Conservation (phyloP, 108 stramenopile species). For the Asterionellopsis glacialis region DNA sequence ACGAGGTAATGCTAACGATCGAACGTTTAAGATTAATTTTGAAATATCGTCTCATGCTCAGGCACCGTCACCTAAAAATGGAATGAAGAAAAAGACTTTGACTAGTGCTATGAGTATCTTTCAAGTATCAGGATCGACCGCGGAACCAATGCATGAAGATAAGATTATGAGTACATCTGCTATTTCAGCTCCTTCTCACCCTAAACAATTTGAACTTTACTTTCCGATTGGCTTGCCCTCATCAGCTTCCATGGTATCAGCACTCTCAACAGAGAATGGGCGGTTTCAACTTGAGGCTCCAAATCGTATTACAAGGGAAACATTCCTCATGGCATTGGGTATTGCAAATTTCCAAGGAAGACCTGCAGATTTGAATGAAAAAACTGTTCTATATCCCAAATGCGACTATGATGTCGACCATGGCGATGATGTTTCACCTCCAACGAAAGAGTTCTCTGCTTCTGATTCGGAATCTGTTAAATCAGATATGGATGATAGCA, state of each 20-base stretch:
- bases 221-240: constrained; percentile 12
- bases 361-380: constrained; percentile 29
- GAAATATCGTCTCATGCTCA: constrained; percentile 3
- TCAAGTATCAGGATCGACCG: constrained; percentile 13
- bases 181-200: constrained; percentile 23
- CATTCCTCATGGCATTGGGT: constrained; percentile 61
- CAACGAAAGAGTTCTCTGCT: not conserved
- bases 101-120: constrained; percentile 15
- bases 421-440: not conserved
- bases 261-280: constrained; percentile 6
- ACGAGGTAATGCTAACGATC: constrained; percentile 26
- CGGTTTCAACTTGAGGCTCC: constrained; percentile 42
- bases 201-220: constrained; percentile 22
- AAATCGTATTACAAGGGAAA: constrained; percentile 63
- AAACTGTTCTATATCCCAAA: constrained; percentile 35
- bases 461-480: not conserved
- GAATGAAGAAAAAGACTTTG: constrained; percentile 9
- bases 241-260: constrained; percentile 7
- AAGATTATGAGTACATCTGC: constrained; percentile 12
- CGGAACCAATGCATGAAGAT: constrained; percentile 17
- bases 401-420: not conserved
- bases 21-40: constrained; percentile 26
- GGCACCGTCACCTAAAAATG: not conserved
- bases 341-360: constrained; percentile 54
- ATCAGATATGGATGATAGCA: not conserved